A percentile compares a stretch with the other conserved stretches of the same genome.
phyloP scores from a whole-genome alignment of 371 early-diverging fungal genomes.

The Sporodiniella umbellata region DNA sequence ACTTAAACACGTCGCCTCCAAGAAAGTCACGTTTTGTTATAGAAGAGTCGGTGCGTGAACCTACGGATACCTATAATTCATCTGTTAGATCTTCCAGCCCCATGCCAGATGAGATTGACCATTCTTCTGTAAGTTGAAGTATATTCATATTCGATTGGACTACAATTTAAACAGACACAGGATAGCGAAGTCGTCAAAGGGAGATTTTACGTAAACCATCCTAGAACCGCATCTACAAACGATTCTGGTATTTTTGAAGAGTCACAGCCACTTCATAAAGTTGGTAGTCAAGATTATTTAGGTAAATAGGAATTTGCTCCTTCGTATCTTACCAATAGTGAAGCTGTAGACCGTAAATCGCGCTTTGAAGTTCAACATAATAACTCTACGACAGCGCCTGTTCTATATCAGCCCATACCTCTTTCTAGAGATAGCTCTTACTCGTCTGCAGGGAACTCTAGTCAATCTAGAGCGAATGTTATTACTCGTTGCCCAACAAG shows the following conservation, averaged over 20 bases:
- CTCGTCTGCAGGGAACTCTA: conserved; percentile 28
- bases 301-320: background rate
- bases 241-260: conserved; percentile 2
- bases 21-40: conserved; percentile 57
- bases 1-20: conserved; percentile 8
- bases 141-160: no score
- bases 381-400: conserved; percentile 6
- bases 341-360: conserved; percentile 11
- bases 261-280: conserved; percentile 11
- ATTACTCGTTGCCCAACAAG: conserved; percentile 20
- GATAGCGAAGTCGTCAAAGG: conserved; percentile 55
- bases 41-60: conserved; percentile 24
- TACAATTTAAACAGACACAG: background rate
- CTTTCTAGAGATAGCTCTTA: conserved; percentile 39
- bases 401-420: conserved; percentile 22
- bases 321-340: background rate
- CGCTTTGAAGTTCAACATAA: conserved; percentile 19
- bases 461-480: conserved; percentile 3
- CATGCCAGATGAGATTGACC: conserved; percentile 24
- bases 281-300: conserved; percentile 19
- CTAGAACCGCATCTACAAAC: background rate
- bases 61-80: conserved; percentile 1
- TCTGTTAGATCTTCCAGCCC: conserved; percentile 28
- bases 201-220: conserved; percentile 57
- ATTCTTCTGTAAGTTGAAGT: background rate